Evolutionary conservation across 768 basidiomycete species (phyloP), one percentile per base, ranked within the genome.

Genomic region (Lactifluus rugatus): DNA sequence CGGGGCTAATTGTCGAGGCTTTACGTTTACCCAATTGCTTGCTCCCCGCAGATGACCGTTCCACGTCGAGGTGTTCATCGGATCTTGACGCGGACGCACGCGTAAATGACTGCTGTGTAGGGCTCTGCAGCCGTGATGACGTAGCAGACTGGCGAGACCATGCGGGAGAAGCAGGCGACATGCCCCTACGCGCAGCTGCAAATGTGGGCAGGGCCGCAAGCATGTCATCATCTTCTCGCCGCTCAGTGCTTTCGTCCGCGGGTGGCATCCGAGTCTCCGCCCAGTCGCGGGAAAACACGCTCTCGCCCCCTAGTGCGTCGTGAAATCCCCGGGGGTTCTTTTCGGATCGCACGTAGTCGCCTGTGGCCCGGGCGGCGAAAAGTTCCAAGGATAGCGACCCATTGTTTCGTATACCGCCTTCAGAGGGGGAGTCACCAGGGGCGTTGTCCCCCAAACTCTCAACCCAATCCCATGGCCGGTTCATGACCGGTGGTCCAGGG

Each of bases 381-480:
- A 79, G 72, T 32, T 90, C 87, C 3, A 92, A 76, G 5, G 89
- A 79, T 21, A 92, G 72, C 0, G 88, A 88, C 0, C 81, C 78
- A 3, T 82, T 74, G 66, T 91, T 91, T 68, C 54, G 54, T 19
- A 60, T 34, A 78, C 84, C 44, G 87, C 73, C 14, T 66, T 44
- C 52, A 73, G 66, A 59, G 67, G 73, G 16, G 66, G 75, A 67
- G 26, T 79, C 78, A 3, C 73, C 62, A 11, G 72, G 65, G 8
- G 75, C 58, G 3, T 76, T 73, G 52, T 86, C 84, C 9, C 87
- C 87, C 3, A 90, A 66, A 66, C 85, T 81, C 69, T 92, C 89
- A 7, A 84, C 81, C 88, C 89, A 91, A 68, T 92, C 89, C 89
- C 89, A 92, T 3, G 89, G 87, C 32, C 82, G 79, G 69, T 89